These are phyloP conservation scores for Russula griseocarnosa DNA, from an alignment of 768 basidiomycete species.

Conservation along the genomic window DNA sequence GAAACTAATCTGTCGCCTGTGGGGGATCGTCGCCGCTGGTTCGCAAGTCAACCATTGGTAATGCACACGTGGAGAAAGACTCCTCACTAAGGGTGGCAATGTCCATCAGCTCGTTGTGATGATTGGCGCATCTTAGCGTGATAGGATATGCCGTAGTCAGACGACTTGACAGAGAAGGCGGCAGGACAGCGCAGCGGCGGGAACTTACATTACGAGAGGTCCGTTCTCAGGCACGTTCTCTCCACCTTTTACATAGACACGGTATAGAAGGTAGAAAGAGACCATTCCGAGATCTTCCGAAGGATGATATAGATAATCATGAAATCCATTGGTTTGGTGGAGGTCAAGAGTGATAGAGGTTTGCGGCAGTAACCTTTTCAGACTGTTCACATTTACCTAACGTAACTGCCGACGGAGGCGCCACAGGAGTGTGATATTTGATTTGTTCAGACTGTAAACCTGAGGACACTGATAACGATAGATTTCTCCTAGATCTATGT, in stretches of 20 bases:
- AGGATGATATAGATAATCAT: conserved; percentile 64
- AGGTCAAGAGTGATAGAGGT: background rate
- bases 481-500: background rate
- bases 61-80: background rate
- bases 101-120: conserved; percentile 61
- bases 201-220: conserved; percentile 85
- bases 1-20: conserved; percentile 75
- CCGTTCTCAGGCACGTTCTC: conserved; percentile 84
- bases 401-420: background rate
- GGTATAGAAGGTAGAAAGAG: conserved; percentile 80
- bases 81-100: conserved; percentile 44
- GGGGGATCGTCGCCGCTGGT: conserved; percentile 75
- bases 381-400: background rate
- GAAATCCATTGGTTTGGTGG: conserved; percentile 29
- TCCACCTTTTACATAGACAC: conserved; percentile 76
- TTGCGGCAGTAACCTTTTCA: background rate
- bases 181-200: background rate
- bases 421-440: background rate
- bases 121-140: conserved; percentile 45
- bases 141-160: background rate
- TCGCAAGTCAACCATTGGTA: background rate
- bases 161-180: background rate
- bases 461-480: background rate
- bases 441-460: background rate
- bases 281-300: conserved; percentile 63